Evolutionary conservation across 345 rosid genomes (phyloP).

Genomic region (Anacardium occidentale): DNA sequence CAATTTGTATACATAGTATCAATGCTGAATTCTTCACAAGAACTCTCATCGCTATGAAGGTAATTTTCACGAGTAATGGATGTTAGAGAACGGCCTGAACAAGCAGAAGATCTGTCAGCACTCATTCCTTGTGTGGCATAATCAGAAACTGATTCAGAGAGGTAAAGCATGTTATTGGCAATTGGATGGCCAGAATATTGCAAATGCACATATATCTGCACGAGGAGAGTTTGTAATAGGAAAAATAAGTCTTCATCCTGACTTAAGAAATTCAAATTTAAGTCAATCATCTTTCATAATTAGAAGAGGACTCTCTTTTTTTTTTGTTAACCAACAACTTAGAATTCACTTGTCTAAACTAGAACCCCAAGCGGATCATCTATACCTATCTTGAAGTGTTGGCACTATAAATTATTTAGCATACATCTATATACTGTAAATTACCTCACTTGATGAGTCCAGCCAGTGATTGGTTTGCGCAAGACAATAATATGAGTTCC

Average conservation of each 20-base stretch:
- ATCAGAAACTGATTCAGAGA: conserved; percentile 38
- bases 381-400: too few relatives aligned
- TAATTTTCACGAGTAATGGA: conserved; percentile 17
- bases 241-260: conserved; percentile 3
- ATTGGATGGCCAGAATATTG: conserved; percentile 81
- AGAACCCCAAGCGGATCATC: too few relatives aligned
- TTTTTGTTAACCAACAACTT: too few relatives aligned
- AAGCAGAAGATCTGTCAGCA: conserved; percentile 58
- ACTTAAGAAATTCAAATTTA: conserved; percentile 7
- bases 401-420: too few relatives aligned
- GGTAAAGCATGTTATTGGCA: conserved; percentile 85
- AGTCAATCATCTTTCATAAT: background rate
- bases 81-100: conserved; percentile 28
- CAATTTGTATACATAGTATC: conserved; percentile 84
- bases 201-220: conserved; percentile 90
- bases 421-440: background rate
- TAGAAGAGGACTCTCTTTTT: background rate
- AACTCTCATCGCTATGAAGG: conserved; percentile 30
- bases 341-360: too few relatives aligned
- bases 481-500: conserved; percentile 80
- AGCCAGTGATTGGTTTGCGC: conserved; percentile 90
- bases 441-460: conserved; percentile 87
- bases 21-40: conserved; percentile 53
- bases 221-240: conserved; percentile 10
- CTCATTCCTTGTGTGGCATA: conserved; percentile 37